Conservation (phyloP, 352 stramenopile genomes). For the Phytophthora pisi region DNA sequence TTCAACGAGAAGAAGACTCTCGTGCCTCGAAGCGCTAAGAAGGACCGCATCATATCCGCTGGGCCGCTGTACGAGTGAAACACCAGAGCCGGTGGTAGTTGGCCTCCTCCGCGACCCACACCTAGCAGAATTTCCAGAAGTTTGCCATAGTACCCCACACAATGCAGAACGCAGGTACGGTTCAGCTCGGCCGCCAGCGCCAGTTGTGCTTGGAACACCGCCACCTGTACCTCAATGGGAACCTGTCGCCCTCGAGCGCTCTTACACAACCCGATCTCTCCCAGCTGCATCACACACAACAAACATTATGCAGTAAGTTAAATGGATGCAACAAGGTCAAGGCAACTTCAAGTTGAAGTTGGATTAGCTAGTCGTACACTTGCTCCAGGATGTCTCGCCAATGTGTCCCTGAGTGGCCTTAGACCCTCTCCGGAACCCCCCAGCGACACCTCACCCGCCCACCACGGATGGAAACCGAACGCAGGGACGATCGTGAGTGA, state of each 20-base stretch:
- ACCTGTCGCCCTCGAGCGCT: conserved; percentile 57
- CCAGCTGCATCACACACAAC: conserved; percentile 44
- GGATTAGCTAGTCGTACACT: conserved; percentile 44
- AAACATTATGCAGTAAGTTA: neutral
- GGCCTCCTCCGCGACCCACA: conserved; percentile 8
- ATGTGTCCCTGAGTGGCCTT: conserved; percentile 33
- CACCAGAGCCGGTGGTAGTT: conserved; percentile 56
- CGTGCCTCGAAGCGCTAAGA: conserved; percentile 44
- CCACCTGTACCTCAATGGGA: conserved; percentile 48
- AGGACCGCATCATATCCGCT: conserved; percentile 58
- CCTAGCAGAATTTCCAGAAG: conserved; percentile 59
- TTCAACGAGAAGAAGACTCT: conserved; percentile 82
- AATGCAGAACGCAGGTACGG: conserved; percentile 73
- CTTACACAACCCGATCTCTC: conserved; percentile 85
- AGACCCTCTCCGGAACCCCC: conserved; percentile 33
- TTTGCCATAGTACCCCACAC: conserved; percentile 73
- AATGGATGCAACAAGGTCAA: conserved; percentile 12
- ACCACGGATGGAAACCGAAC: conserved; percentile 86
- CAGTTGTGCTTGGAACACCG: conserved; percentile 59
- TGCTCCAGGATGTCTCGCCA: conserved; percentile 49
- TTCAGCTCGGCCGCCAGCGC: conserved; percentile 52
- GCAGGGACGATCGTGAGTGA: conserved; percentile 45
- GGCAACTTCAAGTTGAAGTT: conserved; percentile 34
- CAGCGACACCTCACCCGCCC: conserved; percentile 34
- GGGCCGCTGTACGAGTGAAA: conserved; percentile 75